Percentiles rank a stretch among this genome's conserved stretches.
phyloP scores from a whole-genome alignment of 1,284 basidiomycete species.

The Pisolithus thermaeus region DNA sequence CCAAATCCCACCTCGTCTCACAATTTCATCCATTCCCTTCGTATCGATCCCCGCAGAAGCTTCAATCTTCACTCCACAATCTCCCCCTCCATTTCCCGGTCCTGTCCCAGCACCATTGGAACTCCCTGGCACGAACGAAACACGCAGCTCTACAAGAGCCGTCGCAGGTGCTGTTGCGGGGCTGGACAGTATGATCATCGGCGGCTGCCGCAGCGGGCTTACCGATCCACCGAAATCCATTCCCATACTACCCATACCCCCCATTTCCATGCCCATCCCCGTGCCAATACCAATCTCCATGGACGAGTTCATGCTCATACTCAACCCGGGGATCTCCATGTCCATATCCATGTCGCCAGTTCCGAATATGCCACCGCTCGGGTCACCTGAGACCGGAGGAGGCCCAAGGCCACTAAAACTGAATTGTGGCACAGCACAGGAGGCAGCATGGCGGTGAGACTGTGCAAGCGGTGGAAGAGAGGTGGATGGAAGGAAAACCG shows the following conservation, averaged over 20 bases:
- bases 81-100: slow-evolving; percentile 11
- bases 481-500: slow-evolving; percentile 26
- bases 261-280: slow-evolving; percentile 21
- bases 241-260: slow-evolving; percentile 21
- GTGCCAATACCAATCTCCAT: slow-evolving; percentile 24
- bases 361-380: slow-evolving; percentile 26
- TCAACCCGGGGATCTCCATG: slow-evolving; percentile 30
- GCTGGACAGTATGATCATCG: slow-evolving; percentile 24
- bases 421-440: slow-evolving; percentile 19
- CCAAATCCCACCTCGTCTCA: slow-evolving; percentile 30
- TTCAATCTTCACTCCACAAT: slow-evolving; percentile 24
- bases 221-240: slow-evolving; percentile 12
- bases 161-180: slow-evolving; percentile 13
- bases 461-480: slow-evolving; percentile 18
- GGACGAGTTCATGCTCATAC: slow-evolving; percentile 29
- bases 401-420: slow-evolving; percentile 23
- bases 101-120: slow-evolving; percentile 8
- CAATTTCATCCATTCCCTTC: slow-evolving; percentile 26
- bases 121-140: slow-evolving; percentile 23
- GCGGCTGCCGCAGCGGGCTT: slow-evolving; percentile 19
- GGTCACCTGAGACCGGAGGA: slow-evolving; percentile 18
- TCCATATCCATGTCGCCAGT: slow-evolving; percentile 31
- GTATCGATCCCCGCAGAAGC: slow-evolving; percentile 22
- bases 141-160: slow-evolving; percentile 23
- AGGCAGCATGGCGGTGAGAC: slow-evolving; percentile 7